phyloP scores from a whole-genome alignment of 2,329 filamentous ascomycete genomes.

The Aspergillaceae sp. region DNA sequence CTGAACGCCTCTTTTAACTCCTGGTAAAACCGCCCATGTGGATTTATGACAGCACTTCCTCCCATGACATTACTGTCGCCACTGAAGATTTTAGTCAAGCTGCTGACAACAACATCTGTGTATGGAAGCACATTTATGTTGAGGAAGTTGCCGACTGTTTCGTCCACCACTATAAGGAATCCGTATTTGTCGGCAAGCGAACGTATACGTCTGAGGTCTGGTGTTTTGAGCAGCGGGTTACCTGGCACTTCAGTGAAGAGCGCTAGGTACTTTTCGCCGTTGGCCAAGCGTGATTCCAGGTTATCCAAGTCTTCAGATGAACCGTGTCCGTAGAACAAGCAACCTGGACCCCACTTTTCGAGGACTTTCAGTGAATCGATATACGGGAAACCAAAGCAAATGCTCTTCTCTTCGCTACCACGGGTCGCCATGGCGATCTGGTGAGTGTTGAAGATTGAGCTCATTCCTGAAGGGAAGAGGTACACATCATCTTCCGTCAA shows the following conservation, averaged over 20 bases:
- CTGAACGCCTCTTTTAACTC: constrained; percentile 58
- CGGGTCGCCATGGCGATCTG: constrained; percentile 56
- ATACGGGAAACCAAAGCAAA: constrained; percentile 96
- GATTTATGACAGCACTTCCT: constrained; percentile 60
- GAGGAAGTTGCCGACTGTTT: constrained; percentile 92
- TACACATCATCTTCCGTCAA: constrained; percentile 83
- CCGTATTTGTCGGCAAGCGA: constrained; percentile 70
- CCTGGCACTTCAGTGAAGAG: constrained; percentile 94
- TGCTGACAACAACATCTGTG: constrained; percentile 88
- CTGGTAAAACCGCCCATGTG: constrained; percentile 60
- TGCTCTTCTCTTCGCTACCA: constrained; percentile 54
- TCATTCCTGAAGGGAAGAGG: constrained; percentile 86
- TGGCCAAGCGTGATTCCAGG: constrained; percentile 60
- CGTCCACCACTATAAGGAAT: constrained; percentile 86
- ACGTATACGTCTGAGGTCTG: constrained; percentile 75
- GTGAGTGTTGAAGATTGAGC: constrained; percentile 84
- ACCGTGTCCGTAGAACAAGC: constrained; percentile 76
- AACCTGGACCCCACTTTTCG: constrained; percentile 87
- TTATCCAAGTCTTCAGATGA: constrained; percentile 72
- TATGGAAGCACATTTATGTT: constrained; percentile 88
- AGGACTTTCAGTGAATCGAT: constrained; percentile 93
- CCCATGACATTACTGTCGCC: constrained; percentile 99
- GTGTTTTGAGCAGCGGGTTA: constrained; percentile 79
- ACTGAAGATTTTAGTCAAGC: constrained; percentile 92
- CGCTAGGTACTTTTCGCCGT: constrained; percentile 67